Base-by-base conservation (phyloP, 2,329 filamentous ascomycete genomes). In the Arthrinium phaeospermum region DNA sequence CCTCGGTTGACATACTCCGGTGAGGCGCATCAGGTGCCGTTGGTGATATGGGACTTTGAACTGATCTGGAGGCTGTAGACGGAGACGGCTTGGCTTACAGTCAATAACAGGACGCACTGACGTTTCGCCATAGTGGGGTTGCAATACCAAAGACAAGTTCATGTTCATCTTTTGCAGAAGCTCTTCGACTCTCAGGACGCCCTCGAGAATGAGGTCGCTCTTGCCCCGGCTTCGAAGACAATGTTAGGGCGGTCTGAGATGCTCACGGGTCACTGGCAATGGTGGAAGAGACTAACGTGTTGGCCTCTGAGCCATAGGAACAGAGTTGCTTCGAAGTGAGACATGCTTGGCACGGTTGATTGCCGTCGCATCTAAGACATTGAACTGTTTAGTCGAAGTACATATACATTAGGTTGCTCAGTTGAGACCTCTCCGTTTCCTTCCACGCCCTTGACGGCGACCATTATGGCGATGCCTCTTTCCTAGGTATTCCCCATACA, bases 181-280 rank as follows among this genome's bases (percentile, higher is more conserved):
- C 69, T 80, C 83, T 74, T 88, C 86, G 27, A 87, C 83, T 19
- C 86, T 81, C 1, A 87, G 75, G 3, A 87, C 85, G 6, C 86
- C 85, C 72, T 87, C 86, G 3, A 88, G 81, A 30, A 88, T 87
- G 67, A 87, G 78, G 72, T 88, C 86, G 61, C 83, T 87, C 75
- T 88, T 88, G 44, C 85, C 85, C 72, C 86, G 81, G 67, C 83
- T 86, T 14, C 37, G n/a, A 37, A 10, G 10, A 41, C 1, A 64
- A 22, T 41, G 34, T 64, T 41, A 64, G 57, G 22, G 6, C 34
- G 5, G 6, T 4, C 4, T 13, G 10, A 4, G 34, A n/a, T 41
- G 7, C 4, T n/a, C 10, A 64, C 8, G 30, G 22, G 22, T 41
- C 57, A 64, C 19, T n/a, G 19, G 19, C 6, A 24, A 24, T 37